phyloP scores from a whole-genome alignment of 2,329 filamentous ascomycete genomes.

The Macrophomina pseudophaseolina region DNA sequence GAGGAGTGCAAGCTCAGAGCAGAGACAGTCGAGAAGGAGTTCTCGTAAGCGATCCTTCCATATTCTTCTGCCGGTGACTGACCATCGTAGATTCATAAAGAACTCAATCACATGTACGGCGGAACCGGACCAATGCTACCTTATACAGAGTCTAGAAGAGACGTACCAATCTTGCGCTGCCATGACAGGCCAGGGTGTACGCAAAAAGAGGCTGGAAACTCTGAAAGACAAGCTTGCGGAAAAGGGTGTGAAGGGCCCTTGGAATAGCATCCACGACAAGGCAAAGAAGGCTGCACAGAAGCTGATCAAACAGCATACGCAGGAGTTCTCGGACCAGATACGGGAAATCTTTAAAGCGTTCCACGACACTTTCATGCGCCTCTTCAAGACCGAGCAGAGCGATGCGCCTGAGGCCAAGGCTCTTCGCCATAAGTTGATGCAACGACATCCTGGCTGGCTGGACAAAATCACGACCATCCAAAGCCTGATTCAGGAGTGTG shows the following conservation, averaged over 20 bases:
- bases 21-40: conserved; percentile 12
- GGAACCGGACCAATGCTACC: conserved; percentile 26
- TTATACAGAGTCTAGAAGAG: conserved; percentile 28
- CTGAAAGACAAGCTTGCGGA: neutral
- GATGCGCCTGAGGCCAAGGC: conserved; percentile 20
- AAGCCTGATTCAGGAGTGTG: neutral
- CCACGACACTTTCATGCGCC: conserved; percentile 22
- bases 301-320: neutral
- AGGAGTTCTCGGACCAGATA: neutral
- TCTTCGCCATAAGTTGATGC: conserved; percentile 20
- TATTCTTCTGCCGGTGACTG: neutral
- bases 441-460: neutral
- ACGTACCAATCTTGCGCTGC: conserved; percentile 27
- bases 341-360: conserved; percentile 11
- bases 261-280: neutral
- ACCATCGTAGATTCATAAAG: neutral
- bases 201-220: neutral
- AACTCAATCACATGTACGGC: neutral
- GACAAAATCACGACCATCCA: neutral
- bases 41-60: neutral
- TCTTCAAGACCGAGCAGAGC: conserved; percentile 26
- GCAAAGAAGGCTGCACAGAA: neutral
- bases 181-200: neutral
- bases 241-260: neutral
- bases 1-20: conserved; percentile 3